Evolutionary conservation across 163 green algal species (phyloP).

Genomic region (Coccomyxa subellipsoidea): DNA sequence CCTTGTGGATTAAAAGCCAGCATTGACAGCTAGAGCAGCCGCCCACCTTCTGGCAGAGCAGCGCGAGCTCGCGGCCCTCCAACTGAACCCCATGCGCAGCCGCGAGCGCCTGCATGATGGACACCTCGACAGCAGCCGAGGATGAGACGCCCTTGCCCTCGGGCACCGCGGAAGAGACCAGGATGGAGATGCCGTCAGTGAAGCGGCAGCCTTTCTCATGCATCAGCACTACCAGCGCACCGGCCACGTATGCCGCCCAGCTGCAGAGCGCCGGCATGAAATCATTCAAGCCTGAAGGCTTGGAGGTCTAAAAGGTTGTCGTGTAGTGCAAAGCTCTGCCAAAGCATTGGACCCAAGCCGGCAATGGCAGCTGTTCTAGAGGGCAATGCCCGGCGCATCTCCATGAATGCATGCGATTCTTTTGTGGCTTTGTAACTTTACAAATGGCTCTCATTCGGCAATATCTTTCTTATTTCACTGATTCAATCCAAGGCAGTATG

Average conservation of each 20-base stretch:
- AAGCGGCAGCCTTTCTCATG: constrained; percentile 44
- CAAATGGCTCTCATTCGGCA: too few species aligned
- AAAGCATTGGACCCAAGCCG: not conserved
- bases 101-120: constrained; percentile 70
- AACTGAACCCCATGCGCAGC: constrained; percentile 49
- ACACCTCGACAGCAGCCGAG: constrained; percentile 90
- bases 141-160: constrained; percentile 91
- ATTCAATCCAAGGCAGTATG: too few species aligned
- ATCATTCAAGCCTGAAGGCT: too few species aligned
- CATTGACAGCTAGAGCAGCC: too few species aligned
- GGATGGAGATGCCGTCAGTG: constrained; percentile 52
- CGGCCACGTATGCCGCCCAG: constrained; percentile 92
- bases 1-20: too few species aligned
- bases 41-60: constrained; percentile 83
- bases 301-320: too few species aligned
- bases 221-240: constrained; percentile 80
- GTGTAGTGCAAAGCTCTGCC: too few species aligned
- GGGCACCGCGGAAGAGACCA: constrained; percentile 76
- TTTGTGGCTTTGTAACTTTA: too few species aligned
- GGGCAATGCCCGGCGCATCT: not conserved
- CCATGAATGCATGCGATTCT: too few species aligned
- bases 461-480: too few species aligned
- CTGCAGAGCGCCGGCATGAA: constrained; percentile 24
- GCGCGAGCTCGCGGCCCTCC: constrained; percentile 60
- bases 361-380: too few species aligned